A percentile compares a stretch with the other conserved stretches of the same genome.
phyloP scores from a whole-genome alignment of 2,329 filamentous ascomycete genomes.

The Fusarium solani-melongenae region DNA sequence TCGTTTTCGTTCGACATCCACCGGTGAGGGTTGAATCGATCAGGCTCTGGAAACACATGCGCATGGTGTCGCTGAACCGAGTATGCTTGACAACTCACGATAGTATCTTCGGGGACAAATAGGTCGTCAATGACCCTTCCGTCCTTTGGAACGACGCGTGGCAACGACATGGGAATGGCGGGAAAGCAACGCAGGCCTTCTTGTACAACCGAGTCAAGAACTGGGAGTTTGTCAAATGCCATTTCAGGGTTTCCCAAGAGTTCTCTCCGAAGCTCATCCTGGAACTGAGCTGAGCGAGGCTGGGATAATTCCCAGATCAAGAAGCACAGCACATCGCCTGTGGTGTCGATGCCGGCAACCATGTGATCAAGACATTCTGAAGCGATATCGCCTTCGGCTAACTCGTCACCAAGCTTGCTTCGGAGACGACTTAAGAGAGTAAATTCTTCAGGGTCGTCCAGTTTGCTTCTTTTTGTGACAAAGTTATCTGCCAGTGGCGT shows the following conservation, averaged over 20 bases:
- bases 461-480: constrained; percentile 61
- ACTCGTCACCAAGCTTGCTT: constrained; percentile 57
- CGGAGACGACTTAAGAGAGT: constrained; percentile 67
- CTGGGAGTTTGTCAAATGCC: constrained; percentile 61
- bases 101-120: constrained; percentile 61
- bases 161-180: constrained; percentile 72
- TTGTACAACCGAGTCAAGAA: constrained; percentile 70
- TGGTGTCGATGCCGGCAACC: constrained; percentile 77
- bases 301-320: constrained; percentile 76
- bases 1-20: constrained; percentile 82
- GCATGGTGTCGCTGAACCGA: constrained; percentile 67
- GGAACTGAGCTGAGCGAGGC: constrained; percentile 60
- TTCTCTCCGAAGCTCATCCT: constrained; percentile 64
- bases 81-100: constrained; percentile 69
- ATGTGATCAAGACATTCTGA: constrained; percentile 78
- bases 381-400: constrained; percentile 62
- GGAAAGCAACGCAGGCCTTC: constrained; percentile 71
- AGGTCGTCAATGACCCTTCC: constrained; percentile 66
- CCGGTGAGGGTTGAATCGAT: constrained; percentile 80
- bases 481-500: constrained; percentile 68
- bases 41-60: constrained; percentile 80
- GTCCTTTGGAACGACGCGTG: constrained; percentile 63
- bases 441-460: constrained; percentile 59
- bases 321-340: constrained; percentile 74
- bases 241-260: constrained; percentile 53